These are phyloP conservation scores for Suillus alpinus DNA, from an alignment of 768 basidiomycete genomes.

Conservation along the genomic window DNA sequence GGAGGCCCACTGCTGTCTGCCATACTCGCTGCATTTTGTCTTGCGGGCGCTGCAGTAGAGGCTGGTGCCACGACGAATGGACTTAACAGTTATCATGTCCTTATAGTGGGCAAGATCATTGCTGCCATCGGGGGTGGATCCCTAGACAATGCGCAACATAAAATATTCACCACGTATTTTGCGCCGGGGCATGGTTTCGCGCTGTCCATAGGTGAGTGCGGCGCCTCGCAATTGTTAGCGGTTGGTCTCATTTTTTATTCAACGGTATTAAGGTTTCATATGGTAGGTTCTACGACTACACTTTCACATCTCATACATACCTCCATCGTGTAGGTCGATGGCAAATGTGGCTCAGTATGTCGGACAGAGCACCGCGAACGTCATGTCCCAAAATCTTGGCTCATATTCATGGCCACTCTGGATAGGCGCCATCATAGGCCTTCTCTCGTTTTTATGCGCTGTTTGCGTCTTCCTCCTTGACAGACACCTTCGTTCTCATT, in stretches of 20 bases:
- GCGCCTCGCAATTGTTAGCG: neutral
- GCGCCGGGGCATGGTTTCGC: constrained; percentile 41
- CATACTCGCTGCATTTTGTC: constrained; percentile 35
- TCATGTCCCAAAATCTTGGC: constrained; percentile 36
- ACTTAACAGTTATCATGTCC: constrained; percentile 37
- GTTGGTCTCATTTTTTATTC: neutral
- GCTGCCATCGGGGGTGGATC: constrained; percentile 40
- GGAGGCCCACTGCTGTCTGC: constrained; percentile 38
- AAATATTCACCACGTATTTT: constrained; percentile 43
- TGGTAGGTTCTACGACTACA: constrained; percentile 21
- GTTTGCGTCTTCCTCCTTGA: constrained; percentile 35
- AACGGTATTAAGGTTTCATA: constrained; percentile 24
- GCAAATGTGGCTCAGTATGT: constrained; percentile 41
- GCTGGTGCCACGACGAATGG: constrained; percentile 37
- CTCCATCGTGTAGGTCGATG: constrained; percentile 25
- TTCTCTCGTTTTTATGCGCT: constrained; percentile 38
- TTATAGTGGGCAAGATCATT: constrained; percentile 39
- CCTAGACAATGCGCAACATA: constrained; percentile 42
- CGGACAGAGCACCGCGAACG: constrained; percentile 40
- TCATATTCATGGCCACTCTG: constrained; percentile 42
- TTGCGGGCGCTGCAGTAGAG: constrained; percentile 35
- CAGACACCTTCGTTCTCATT: constrained; percentile 32
- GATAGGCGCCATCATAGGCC: constrained; percentile 37
- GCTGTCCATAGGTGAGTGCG: constrained; percentile 32
- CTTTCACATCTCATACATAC: neutral